A percentile compares a stretch with the other conserved stretches of the same genome.
phyloP scores from a whole-genome alignment of 805 yeast genomes.

The Vanderwaltozyma yarrowii region DNA sequence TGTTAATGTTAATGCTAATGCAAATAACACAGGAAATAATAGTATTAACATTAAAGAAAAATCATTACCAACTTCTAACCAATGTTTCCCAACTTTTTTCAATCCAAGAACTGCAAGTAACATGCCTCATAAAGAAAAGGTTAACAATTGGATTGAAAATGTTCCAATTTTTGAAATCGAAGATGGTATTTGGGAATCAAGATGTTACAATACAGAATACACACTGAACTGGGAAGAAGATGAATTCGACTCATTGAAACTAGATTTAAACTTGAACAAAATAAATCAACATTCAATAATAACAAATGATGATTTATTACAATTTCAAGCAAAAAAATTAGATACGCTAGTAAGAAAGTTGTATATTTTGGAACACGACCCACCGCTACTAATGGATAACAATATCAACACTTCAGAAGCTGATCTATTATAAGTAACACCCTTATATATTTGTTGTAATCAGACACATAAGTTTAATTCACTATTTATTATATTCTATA shows the following conservation, averaged over 20 bases:
- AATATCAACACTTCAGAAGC: not conserved
- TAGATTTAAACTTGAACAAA: not conserved
- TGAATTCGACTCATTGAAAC: slow-evolving; percentile 16
- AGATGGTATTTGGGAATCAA: slow-evolving; percentile 11
- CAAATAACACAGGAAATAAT: not conserved
- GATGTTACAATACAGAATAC: slow-evolving; percentile 19
- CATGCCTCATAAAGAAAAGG: slow-evolving; percentile 61
- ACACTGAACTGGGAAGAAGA: slow-evolving; percentile 27
- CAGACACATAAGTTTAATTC: too few species aligned
- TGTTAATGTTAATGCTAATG: not conserved
- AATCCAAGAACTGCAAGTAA: slow-evolving; percentile 53
- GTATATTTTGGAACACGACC: slow-evolving; percentile 9
- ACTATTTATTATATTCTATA: too few species aligned
- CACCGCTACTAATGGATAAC: too few species aligned
- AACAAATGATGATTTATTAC: slow-evolving; percentile 14
- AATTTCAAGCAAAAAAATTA: slow-evolving; percentile 18
- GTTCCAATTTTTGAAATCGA: slow-evolving; percentile 37
- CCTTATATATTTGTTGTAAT: too few species aligned
- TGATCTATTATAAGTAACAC: not conserved
- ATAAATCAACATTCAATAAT: not conserved
- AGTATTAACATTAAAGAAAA: not conserved
- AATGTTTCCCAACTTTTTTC: slow-evolving; percentile 38
- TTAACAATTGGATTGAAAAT: slow-evolving; percentile 48
- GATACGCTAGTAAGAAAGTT: slow-evolving; percentile 18
- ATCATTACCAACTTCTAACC: not conserved